These are phyloP conservation scores for Sphaerulina musiva DNA, from an alignment of 2,329 filamentous ascomycete species.

Conservation along the genomic window DNA sequence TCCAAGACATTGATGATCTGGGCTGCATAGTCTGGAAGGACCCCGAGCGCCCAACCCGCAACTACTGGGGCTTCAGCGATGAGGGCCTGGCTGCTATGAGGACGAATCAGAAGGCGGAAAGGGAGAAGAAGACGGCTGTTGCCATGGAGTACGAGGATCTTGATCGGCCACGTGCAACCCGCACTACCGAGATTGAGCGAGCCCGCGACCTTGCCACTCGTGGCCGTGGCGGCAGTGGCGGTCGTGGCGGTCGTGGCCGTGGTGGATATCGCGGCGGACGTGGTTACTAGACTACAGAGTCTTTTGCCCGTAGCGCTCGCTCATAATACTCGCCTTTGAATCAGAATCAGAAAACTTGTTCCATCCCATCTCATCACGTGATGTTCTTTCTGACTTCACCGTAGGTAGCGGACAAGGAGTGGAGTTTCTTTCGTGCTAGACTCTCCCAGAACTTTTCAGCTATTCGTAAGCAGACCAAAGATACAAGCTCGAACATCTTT, in stretches of 20 bases:
- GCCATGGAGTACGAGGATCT: conserved; percentile 23
- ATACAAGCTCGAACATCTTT: no score
- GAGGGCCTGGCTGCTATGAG: conserved; percentile 24
- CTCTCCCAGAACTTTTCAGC: no score
- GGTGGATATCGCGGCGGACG: conserved; percentile 1
- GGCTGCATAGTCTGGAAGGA: conserved; percentile 32
- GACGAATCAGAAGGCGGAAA: conserved; percentile 11
- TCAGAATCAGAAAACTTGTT: no score
- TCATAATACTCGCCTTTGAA: no score
- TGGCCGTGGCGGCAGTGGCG: background rate
- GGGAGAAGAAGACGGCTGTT: conserved; percentile 3
- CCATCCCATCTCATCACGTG: no score
- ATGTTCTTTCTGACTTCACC: no score
- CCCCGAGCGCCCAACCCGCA: conserved; percentile 27
- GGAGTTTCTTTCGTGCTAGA: no score
- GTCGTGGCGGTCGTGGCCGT: background rate
- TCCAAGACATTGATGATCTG: conserved; percentile 29
- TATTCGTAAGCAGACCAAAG: no score
- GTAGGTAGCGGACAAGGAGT: no score
- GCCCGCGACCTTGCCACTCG: background rate
- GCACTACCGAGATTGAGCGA: background rate
- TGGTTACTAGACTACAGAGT: conserved; percentile 36
- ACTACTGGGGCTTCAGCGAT: conserved; percentile 29
- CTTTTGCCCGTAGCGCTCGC: no score
- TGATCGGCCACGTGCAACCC: background rate